Conservation (phyloP, 2,329 filamentous ascomycete genomes). For the Colletotrichum echinochloae region DNA sequence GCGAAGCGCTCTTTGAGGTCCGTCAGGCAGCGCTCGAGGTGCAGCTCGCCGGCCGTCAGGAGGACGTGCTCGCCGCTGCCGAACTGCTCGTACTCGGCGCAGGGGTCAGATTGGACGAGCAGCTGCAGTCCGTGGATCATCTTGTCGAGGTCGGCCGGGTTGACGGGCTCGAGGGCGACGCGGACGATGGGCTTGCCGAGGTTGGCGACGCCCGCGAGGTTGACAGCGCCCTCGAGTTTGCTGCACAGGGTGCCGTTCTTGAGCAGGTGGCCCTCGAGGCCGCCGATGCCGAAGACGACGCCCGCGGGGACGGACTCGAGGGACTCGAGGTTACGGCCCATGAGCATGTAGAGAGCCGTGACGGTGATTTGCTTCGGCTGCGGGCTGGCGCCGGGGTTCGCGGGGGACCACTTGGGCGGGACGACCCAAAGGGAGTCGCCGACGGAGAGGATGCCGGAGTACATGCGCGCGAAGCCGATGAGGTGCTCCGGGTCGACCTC, state of each 20-base stretch:
- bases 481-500: conserved; percentile 84
- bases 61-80: conserved; percentile 95
- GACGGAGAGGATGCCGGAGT: conserved; percentile 89
- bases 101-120: conserved; percentile 94
- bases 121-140: conserved; percentile 91
- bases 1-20: conserved; percentile 94
- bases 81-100: conserved; percentile 94
- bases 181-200: conserved; percentile 92
- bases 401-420: conserved; percentile 91
- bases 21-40: conserved; percentile 92
- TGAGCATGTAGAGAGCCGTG: conserved; percentile 91
- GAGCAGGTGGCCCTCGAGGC: conserved; percentile 91
- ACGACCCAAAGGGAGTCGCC: conserved; percentile 93
- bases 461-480: conserved; percentile 93
- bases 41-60: conserved; percentile 91
- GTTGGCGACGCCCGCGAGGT: conserved; percentile 86
- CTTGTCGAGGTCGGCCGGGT: conserved; percentile 90
- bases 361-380: conserved; percentile 86
- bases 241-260: conserved; percentile 96
- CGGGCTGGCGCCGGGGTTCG: conserved; percentile 76
- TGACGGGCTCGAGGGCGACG: conserved; percentile 92
- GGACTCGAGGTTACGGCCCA: conserved; percentile 89
- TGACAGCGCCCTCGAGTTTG: conserved; percentile 85
- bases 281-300: conserved; percentile 94
- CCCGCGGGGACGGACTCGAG: conserved; percentile 89